Base-by-base conservation (phyloP, 208 protist genomes). In the Jaenimonas drosophilae region DNA sequence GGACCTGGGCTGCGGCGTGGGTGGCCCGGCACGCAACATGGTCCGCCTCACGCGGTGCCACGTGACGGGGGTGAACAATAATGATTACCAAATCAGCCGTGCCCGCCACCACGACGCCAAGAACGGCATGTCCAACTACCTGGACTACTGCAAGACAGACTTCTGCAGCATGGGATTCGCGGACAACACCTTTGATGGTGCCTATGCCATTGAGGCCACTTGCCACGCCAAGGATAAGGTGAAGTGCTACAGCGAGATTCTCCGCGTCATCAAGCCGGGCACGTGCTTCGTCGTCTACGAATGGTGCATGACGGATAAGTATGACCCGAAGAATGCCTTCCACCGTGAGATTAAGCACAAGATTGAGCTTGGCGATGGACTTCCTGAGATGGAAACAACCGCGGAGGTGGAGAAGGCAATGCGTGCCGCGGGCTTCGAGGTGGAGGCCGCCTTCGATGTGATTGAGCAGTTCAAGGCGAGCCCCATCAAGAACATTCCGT, bases 41-140 rank as follows among this genome's bases (percentile, higher is more conserved):
- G 94, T 96, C 12, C 79, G 89, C 53, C 94, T 98, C 71, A 81
- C 91, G 11, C 83, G 79, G 45, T 96, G 90, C 52, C 69, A 95
- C 44, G 75, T 99, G 33, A 93, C 75, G 11, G 97, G 97, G 24
- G 52, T 98, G n/a, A 99, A 96, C 75, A 96, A 97, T 74, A 98
- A 98, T 72, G 89, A 91, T 46, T 97, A 98, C 72, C 96, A 99
- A 75, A 92, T 98, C 37, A 53, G 58, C 39, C 73, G 85, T 31
- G 93, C 68, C 23, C 90, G 86, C 49, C 59, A 64, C 30, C 76
- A 93, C 41, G 87, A 83, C 64, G 63, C 68, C 2, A 20, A 54
- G 38, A 42, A 60, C 12, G 88, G 79, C 4, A 76, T 94, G 68
- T 71, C 62, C 17, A 52, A 76, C 29, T 59, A 81, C 19, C 84